Evolutionary conservation across 345 rosid species (phyloP).

Genomic region (Aquilaria malaccensis): DNA sequence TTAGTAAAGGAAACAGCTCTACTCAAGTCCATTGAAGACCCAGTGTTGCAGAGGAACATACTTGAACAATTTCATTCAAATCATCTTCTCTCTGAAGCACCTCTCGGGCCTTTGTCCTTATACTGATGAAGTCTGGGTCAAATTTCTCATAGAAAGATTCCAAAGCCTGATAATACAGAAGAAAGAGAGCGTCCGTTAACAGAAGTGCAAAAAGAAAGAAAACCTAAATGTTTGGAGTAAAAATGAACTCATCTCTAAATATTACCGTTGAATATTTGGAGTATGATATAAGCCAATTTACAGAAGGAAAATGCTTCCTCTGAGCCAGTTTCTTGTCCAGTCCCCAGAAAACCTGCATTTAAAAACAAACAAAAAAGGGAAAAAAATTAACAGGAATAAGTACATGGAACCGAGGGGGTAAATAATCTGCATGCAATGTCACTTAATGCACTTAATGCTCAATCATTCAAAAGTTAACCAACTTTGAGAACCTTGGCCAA

Average conservation of each 20-base stretch:
- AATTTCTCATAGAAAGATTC: slow-evolving; percentile 96
- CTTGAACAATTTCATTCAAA: slow-evolving; percentile 99
- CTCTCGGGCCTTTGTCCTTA: slow-evolving; percentile 98
- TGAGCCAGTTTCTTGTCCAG: slow-evolving; percentile 99
- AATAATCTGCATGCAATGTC: too few relatives aligned
- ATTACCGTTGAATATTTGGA: slow-evolving; percentile 91
- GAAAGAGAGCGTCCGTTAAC: neutral
- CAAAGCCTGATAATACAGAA: slow-evolving; percentile 57
- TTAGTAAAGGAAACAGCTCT: neutral
- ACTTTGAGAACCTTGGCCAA: too few relatives aligned
- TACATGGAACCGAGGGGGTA: neutral
- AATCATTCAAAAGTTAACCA: too few relatives aligned
- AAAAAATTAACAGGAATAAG: neutral
- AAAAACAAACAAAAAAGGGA: slow-evolving; percentile 7
- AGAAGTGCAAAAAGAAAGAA: too few relatives aligned
- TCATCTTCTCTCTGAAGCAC: slow-evolving; percentile 99
- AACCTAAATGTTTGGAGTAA: neutral
- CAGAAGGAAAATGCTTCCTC: slow-evolving; percentile 99
- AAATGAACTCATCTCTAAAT: slow-evolving; percentile 8
- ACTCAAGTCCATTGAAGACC: neutral
- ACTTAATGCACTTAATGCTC: too few relatives aligned
- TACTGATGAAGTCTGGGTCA: slow-evolving; percentile 95
- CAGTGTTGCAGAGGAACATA: slow-evolving; percentile 19
- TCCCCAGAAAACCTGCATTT: slow-evolving; percentile 97
- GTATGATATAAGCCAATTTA: slow-evolving; percentile 98